phyloP scores from a whole-genome alignment of 2,329 filamentous ascomycete species.

The Berkeleyomyces rouxiae region DNA sequence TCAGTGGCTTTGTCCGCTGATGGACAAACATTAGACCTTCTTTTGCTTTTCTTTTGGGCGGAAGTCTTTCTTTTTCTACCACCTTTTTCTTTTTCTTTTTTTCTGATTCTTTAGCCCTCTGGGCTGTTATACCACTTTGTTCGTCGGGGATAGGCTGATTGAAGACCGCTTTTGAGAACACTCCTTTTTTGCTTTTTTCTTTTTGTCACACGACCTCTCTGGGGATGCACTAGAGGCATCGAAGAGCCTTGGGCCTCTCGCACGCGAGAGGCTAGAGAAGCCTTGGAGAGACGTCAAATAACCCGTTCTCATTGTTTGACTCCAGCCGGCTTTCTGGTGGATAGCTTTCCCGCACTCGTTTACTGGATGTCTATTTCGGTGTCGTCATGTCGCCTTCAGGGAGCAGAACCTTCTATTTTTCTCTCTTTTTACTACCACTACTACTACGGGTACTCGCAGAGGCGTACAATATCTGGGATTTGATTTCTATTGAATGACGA shows the following conservation, averaged over 20 bases:
- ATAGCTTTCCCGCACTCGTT: background rate
- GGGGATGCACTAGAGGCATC: background rate
- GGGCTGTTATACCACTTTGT: constrained; percentile 13
- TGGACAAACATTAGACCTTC: background rate
- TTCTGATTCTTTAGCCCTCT: constrained; percentile 2
- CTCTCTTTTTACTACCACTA: background rate
- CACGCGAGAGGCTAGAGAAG: background rate
- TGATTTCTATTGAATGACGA: constrained; percentile 13
- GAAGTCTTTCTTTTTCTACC: background rate
- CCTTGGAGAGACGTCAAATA: constrained; percentile 6
- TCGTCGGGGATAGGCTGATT: constrained; percentile 13
- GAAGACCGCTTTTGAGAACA: constrained; percentile 12
- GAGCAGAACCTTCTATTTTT: background rate
- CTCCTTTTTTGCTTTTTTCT: background rate
- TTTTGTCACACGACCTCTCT: constrained; percentile 6
- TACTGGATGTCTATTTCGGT: background rate
- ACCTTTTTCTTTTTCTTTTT: background rate
- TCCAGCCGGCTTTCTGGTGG: background rate
- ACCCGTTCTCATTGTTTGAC: constrained; percentile 11
- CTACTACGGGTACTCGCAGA: constrained; percentile 3
- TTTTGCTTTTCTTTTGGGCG: background rate
- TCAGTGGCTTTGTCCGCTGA: background rate
- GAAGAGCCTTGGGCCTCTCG: background rate
- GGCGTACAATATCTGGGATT: constrained; percentile 10
- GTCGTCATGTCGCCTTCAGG: background rate